These are phyloP conservation scores for Nothopassalora personata DNA, from an alignment of 2,329 filamentous ascomycete genomes.

Conservation along the genomic window DNA sequence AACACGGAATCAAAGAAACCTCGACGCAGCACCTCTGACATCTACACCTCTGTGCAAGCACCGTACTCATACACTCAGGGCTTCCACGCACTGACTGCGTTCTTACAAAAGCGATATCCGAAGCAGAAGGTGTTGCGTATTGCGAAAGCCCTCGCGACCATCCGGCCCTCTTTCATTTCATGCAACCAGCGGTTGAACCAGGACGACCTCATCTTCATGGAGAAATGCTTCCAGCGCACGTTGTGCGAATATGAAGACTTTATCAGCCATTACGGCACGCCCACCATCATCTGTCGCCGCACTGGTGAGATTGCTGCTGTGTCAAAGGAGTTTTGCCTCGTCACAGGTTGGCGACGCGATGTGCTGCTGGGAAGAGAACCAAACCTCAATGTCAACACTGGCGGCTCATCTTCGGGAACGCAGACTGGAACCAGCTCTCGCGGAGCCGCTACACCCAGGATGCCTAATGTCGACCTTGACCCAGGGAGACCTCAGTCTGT, in stretches of 20 bases:
- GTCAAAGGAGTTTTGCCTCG: constrained; percentile 92
- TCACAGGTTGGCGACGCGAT: constrained; percentile 91
- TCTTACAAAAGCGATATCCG: constrained; percentile 73
- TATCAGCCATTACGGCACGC: constrained; percentile 79
- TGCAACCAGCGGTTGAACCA: constrained; percentile 83
- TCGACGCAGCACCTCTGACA: constrained; percentile 68
- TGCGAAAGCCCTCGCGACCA: constrained; percentile 79
- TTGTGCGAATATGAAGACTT: constrained; percentile 92
- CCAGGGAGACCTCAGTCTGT: constrained; percentile 62
- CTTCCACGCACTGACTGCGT: constrained; percentile 81
- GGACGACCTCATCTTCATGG: constrained; percentile 93
- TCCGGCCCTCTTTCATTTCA: constrained; percentile 87
- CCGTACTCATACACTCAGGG: constrained; percentile 87
- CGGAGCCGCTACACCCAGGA: constrained; percentile 45
- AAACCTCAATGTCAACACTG: constrained; percentile 81
- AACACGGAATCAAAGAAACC: constrained; percentile 40
- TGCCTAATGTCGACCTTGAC: constrained; percentile 27
- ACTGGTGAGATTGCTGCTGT: constrained; percentile 93
- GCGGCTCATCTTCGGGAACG: constrained; percentile 43
- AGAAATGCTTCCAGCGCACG: constrained; percentile 91
- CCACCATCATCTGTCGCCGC: constrained; percentile 83
- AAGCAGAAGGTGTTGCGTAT: constrained; percentile 73
- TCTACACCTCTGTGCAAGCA: constrained; percentile 84
- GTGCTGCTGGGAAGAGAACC: constrained; percentile 80
- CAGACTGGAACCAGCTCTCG: constrained; percentile 42